Evolutionary conservation across 2,329 filamentous ascomycete genomes (phyloP), one percentile per base, ranked within the genome.

Genomic region (Pseudogymnoascus sp.): DNA sequence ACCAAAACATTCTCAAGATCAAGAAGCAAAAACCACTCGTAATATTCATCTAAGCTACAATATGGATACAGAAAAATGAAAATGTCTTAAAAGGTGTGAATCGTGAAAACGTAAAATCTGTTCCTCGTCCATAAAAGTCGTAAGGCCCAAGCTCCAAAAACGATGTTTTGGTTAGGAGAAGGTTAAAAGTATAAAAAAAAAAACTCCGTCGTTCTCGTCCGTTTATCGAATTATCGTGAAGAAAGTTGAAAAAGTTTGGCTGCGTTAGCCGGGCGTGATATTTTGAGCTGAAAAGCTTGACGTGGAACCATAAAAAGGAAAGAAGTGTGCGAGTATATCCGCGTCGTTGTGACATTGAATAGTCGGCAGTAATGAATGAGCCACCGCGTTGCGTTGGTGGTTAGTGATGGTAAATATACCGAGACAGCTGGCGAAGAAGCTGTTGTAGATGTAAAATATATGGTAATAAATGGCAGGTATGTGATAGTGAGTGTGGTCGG

Each of bases 61-160:
- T 56, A 56, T 56, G 13, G 29, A 35, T 56, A 56, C 50, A 56
- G 11, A 56, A 56, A 56, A 56, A 56, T 33, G 50, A 33, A 56
- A 56, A 56, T 56, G 50, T 56, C 50, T 56, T 56, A 19, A 33
- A 42, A 56, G 50, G 50, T 56, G 50, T 56, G 50, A 56, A 56
- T 56, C 50, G 29, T 56, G 19, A 56, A 19, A 56, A 56, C 50
- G 26, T 56, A 56, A 56, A 56, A 56, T 56, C 29, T 56, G 50
- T 56, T 56, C 50, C 50, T 56, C 50, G 14, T 56, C 50, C 50
- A 56, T 56, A 33, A 56, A 56, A 19, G 13, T 56, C 50, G 50
- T 56, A 56, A 56, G 50, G 50, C 50, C 29, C 50, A 56, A 56
- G 29, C 50, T 29, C 50, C 50, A 56, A 56, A 56, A 56, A 21